These are phyloP conservation scores for Singerocomus inundabilis DNA, from an alignment of 1,284 basidiomycete genomes.

Conservation along the genomic window DNA sequence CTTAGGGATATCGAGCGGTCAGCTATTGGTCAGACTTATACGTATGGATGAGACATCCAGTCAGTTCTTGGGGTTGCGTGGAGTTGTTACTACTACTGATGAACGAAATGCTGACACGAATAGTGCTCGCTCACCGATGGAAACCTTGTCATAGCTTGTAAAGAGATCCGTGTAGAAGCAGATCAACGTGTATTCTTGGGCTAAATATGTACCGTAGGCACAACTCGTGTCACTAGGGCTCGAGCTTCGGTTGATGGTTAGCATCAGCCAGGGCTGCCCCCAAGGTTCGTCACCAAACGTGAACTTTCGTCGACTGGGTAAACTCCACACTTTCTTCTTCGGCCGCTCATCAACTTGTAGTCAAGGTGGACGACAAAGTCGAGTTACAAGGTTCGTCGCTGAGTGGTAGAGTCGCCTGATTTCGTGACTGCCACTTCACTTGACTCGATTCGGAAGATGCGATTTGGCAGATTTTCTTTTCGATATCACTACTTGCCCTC, in stretches of 20 bases:
- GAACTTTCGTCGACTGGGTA: background rate
- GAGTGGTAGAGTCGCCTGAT: background rate
- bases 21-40: background rate
- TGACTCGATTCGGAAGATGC: slow-evolving; percentile 15
- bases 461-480: slow-evolving; percentile 28
- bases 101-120: too few relatives aligned
- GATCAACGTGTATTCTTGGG: too few relatives aligned
- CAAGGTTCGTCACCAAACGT: too few relatives aligned
- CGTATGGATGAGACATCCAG: background rate
- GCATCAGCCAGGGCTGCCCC: too few relatives aligned
- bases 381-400: too few relatives aligned
- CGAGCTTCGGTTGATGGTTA: too few relatives aligned
- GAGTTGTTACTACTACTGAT: too few relatives aligned
- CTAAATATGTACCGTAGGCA: too few relatives aligned
- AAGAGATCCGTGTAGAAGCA: too few relatives aligned
- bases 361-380: background rate
- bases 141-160: too few relatives aligned
- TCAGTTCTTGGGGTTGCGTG: background rate
- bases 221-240: too few relatives aligned
- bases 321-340: background rate
- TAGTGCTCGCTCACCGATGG: too few relatives aligned
- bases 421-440: background rate
- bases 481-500: slow-evolving; percentile 31
- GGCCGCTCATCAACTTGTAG: background rate
- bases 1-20: background rate